These are phyloP conservation scores for Penicillium roqueforti DNA, from an alignment of 495 filamentous ascomycete species.

Conservation along the genomic window DNA sequence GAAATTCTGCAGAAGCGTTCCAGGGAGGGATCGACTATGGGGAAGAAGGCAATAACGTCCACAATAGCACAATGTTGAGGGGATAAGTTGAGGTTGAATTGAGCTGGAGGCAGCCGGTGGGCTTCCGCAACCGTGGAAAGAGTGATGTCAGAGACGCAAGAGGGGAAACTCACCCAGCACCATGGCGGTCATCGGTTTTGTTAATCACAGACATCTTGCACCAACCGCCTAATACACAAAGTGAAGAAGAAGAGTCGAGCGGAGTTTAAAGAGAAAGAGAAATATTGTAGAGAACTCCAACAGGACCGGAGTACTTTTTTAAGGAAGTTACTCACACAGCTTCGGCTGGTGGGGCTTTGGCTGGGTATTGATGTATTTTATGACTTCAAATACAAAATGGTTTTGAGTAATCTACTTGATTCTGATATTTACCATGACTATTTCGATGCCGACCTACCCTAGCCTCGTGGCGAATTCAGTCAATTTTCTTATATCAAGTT, in stretches of 20 bases:
- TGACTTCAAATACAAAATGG: too few relatives aligned
- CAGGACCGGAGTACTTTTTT: constrained; percentile 42
- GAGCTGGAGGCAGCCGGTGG: constrained; percentile 12
- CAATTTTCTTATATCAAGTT: background rate
- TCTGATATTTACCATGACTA: too few relatives aligned
- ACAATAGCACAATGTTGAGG: constrained; percentile 1
- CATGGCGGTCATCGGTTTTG: constrained; percentile 54
- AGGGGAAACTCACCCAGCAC: constrained; percentile 58
- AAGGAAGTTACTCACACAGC: constrained; percentile 23
- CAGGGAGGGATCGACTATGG: background rate
- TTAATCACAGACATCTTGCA: constrained; percentile 60
- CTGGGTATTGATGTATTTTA: constrained; percentile 23
- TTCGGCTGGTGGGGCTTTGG: constrained; percentile 23
- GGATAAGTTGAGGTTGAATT: constrained; percentile 17
- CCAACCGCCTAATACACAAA: constrained; percentile 18
- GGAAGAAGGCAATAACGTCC: background rate
- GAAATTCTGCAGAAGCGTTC: background rate
- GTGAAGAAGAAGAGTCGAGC: constrained; percentile 15
- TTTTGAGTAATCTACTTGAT: too few relatives aligned
- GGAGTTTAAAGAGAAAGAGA: constrained; percentile 16
- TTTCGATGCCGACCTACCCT: too few relatives aligned
- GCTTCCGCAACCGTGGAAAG: constrained; percentile 27
- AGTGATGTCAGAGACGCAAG: constrained; percentile 46
- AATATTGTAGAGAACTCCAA: constrained; percentile 17
- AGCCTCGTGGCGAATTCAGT: background rate